Evolutionary conservation across 495 filamentous ascomycete species (phyloP).

Genomic region (Glutinoglossum americanum): DNA sequence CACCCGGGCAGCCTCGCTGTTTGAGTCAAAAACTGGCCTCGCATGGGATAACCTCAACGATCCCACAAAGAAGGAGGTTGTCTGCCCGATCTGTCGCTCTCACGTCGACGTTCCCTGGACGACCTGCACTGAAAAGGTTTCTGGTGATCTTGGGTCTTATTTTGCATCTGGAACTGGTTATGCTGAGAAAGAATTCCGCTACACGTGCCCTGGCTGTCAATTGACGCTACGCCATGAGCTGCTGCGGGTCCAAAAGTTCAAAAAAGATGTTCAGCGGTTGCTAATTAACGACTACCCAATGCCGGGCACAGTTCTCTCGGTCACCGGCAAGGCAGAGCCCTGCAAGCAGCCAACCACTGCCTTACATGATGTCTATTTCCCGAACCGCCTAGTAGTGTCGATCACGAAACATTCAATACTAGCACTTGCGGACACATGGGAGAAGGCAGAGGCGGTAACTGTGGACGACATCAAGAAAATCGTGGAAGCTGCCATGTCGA

Average conservation of each 20-base stretch:
- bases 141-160: neutral
- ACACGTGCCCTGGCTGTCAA: conserved; percentile 24
- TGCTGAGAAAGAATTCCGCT: conserved; percentile 36
- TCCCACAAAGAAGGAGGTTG: conserved; percentile 22
- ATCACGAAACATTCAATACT: neutral
- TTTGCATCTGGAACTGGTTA: conserved; percentile 24
- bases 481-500: conserved; percentile 22
- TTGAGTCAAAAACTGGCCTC: conserved; percentile 27
- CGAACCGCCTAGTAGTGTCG: conserved; percentile 30
- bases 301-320: conserved; percentile 38
- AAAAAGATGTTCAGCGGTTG: conserved; percentile 26
- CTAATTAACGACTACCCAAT: conserved; percentile 26
- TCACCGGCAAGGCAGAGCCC: conserved; percentile 13
- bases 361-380: conserved; percentile 27
- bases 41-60: conserved; percentile 39
- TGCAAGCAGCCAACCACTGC: neutral
- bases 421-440: neutral
- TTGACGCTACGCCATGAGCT: conserved; percentile 29
- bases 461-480: conserved; percentile 23
- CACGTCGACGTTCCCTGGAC: conserved; percentile 36
- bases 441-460: conserved; percentile 6
- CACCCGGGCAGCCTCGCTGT: conserved; percentile 22
- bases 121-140: conserved; percentile 12
- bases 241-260: conserved; percentile 34
- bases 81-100: conserved; percentile 33